These are phyloP conservation scores for Lavandula angustifolia DNA, from an alignment of 257 asterid genomes.

Conservation along the genomic window DNA sequence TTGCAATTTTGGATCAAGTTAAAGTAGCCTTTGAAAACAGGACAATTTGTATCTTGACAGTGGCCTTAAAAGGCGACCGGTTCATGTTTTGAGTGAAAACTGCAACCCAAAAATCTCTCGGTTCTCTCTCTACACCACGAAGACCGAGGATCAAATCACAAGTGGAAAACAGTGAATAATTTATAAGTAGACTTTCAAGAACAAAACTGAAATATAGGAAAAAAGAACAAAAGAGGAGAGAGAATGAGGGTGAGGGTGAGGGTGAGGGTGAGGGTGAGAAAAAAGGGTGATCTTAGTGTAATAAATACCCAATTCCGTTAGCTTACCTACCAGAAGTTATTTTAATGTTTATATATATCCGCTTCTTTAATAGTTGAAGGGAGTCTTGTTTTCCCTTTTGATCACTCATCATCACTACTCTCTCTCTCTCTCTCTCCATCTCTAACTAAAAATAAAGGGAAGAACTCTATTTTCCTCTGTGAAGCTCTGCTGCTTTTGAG, in stretches of 20 bases:
- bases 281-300: conserved; percentile 1
- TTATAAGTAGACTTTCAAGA: conserved; percentile 10
- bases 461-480: conserved; percentile 27
- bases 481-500: conserved; percentile 32
- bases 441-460: conserved; percentile 24
- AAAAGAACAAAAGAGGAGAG: neutral
- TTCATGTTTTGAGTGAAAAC: conserved; percentile 31
- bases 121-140: conserved; percentile 19
- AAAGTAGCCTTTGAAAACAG: neutral
- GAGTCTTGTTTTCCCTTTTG: conserved; percentile 30
- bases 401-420: too few species aligned
- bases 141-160: conserved; percentile 40
- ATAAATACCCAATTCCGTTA: conserved; percentile 28
- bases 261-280: neutral
- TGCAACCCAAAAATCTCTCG: conserved; percentile 31
- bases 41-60: neutral
- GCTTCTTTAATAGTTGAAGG: conserved; percentile 34
- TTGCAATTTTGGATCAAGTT: neutral
- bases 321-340: conserved; percentile 12
- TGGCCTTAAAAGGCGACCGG: conserved; percentile 20
- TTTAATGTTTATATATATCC: conserved; percentile 33
- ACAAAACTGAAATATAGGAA: neutral
- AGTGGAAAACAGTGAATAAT: conserved; percentile 29
- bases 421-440: neutral
- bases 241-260: neutral